Evolutionary conservation across 805 yeast species (phyloP).

Genomic region (Starmera pachycereana): DNA sequence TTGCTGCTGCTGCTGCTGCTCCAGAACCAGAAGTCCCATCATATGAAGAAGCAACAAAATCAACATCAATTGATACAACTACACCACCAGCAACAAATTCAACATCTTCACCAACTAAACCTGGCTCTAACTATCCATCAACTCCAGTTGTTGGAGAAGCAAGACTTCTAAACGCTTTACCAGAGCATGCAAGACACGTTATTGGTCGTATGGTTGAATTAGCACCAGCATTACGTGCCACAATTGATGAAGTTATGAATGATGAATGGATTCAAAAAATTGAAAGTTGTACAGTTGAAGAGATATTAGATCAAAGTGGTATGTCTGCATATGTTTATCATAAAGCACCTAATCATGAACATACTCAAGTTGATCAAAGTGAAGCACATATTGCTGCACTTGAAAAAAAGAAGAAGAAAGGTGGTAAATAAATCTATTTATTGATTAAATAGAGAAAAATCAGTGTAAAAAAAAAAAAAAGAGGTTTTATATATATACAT

Average conservation of each 20-base stretch:
- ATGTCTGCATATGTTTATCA: conserved; percentile 24
- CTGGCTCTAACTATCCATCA: conserved; percentile 31
- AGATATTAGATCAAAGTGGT: conserved; percentile 27
- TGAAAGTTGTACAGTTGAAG: conserved; percentile 58
- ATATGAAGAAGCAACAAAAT: conserved; percentile 16
- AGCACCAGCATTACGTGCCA: conserved; percentile 78
- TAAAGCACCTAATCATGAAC: conserved; percentile 56
- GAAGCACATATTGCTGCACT: conserved; percentile 93
- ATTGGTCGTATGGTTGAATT: conserved; percentile 70
- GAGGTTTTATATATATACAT: no score
- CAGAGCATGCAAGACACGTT: conserved; percentile 56
- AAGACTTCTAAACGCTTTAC: conserved; percentile 58
- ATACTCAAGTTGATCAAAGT: conserved; percentile 83
- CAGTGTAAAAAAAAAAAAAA: no score
- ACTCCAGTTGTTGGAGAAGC: conserved; percentile 63
- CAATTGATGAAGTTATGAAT: conserved; percentile 67
- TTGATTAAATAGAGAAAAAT: no score
- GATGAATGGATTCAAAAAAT: conserved; percentile 61
- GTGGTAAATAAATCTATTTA: not conserved
- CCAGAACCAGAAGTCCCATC: conserved; percentile 14
- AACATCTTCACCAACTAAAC: conserved; percentile 8
- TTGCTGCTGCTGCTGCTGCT: no score
- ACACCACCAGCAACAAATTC: conserved; percentile 7
- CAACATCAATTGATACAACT: conserved; percentile 4
- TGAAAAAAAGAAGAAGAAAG: conserved; percentile 61